A percentile compares a stretch with the other conserved stretches of the same genome.
Conservation (phyloP, 106 monocot species). For the Acorus calamus region DNA sequence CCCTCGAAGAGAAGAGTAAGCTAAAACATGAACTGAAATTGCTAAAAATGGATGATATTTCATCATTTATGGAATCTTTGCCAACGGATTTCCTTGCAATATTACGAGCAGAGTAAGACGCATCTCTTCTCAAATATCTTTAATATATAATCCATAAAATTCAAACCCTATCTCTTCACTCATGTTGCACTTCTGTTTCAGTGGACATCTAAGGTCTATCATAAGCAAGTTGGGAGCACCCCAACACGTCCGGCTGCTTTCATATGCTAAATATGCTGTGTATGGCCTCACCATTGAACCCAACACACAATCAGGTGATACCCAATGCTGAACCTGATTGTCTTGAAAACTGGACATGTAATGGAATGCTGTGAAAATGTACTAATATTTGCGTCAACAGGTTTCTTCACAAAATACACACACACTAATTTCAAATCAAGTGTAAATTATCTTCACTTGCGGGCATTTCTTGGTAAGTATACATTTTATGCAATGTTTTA, state of each 20-base stretch:
- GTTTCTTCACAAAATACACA: slow-evolving; percentile 8
- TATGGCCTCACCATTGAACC: slow-evolving; percentile 41
- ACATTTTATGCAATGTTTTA: neutral
- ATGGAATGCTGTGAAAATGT: neutral
- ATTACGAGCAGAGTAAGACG: slow-evolving; percentile 73
- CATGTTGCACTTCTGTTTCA: slow-evolving; percentile 12
- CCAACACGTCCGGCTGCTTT: slow-evolving; percentile 46
- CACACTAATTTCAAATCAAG: slow-evolving; percentile 27
- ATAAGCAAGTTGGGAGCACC: slow-evolving; percentile 66
- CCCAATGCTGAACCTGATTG: neutral
- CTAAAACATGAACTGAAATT: slow-evolving; percentile 57
- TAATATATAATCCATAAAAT: neutral
- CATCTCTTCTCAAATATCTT: slow-evolving; percentile 3
- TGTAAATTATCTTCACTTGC: slow-evolving; percentile 50
- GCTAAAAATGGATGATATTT: slow-evolving; percentile 70
- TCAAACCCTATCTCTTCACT: neutral
- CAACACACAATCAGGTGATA: slow-evolving; percentile 30
- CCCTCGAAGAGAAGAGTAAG: slow-evolving; percentile 56
- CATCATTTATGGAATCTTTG: slow-evolving; percentile 81
- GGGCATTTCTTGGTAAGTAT: slow-evolving; percentile 49
- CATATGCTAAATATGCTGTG: slow-evolving; percentile 71
- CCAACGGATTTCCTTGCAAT: slow-evolving; percentile 70
- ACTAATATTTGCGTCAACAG: slow-evolving; percentile 11
- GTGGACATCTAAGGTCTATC: slow-evolving; percentile 78
- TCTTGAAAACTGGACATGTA: neutral